phyloP scores from a whole-genome alignment of 176 grass and related monocot genomes.

The Poa annua region DNA sequence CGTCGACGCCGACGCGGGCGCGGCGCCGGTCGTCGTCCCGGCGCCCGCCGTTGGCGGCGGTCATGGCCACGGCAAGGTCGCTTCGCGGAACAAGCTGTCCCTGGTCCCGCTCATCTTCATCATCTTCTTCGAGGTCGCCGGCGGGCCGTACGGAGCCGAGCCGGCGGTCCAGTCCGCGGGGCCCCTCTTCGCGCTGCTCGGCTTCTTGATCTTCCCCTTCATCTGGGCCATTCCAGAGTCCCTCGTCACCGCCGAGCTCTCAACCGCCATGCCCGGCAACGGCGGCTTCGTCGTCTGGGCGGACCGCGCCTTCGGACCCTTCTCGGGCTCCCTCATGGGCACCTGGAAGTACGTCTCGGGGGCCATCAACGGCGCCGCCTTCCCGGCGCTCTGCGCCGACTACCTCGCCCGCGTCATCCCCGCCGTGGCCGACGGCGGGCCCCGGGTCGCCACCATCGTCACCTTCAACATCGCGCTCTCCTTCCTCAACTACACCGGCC shows the following conservation, averaged over 20 bases:
- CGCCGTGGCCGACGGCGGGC: slow-evolving; percentile 44
- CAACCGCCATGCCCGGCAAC: slow-evolving; percentile 75
- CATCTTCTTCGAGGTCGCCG: slow-evolving; percentile 83
- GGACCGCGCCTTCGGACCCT: slow-evolving; percentile 67
- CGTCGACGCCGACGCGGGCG: slow-evolving; percentile 8
- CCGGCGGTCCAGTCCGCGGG: slow-evolving; percentile 66
- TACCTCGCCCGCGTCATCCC: slow-evolving; percentile 58
- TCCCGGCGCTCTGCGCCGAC: slow-evolving; percentile 72
- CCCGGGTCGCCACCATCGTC: slow-evolving; percentile 49
- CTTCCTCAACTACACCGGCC: slow-evolving; percentile 63
- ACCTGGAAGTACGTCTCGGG: slow-evolving; percentile 71
- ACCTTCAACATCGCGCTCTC: slow-evolving; percentile 54
- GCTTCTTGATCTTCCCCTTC: slow-evolving; percentile 77
- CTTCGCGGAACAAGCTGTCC: slow-evolving; percentile 56
- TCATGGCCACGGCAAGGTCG: neutral
- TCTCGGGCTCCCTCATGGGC: slow-evolving; percentile 72
- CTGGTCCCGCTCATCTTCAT: slow-evolving; percentile 72
- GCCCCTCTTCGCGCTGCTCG: slow-evolving; percentile 57
- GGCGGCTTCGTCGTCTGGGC: slow-evolving; percentile 82
- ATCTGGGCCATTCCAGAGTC: slow-evolving; percentile 84
- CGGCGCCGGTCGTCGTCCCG: neutral
- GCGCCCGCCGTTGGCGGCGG: neutral
- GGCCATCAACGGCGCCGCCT: slow-evolving; percentile 66
- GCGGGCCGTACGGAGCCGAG: slow-evolving; percentile 76
- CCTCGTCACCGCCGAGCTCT: slow-evolving; percentile 73